Conservation (phyloP, 305 asterid genomes). For the Solanum aculeatissimum region DNA sequence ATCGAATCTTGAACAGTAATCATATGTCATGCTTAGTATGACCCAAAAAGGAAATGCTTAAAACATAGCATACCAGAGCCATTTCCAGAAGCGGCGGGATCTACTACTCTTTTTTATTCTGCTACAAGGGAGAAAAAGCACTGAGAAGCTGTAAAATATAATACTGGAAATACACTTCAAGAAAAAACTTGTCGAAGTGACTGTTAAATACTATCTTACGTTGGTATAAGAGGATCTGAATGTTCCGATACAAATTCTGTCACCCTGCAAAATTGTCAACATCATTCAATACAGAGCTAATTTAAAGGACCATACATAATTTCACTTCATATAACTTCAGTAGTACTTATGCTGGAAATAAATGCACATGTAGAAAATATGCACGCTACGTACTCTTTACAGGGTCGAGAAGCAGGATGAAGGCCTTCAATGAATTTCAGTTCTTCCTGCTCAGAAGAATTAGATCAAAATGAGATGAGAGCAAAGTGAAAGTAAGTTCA, state of each 20-base stretch:
- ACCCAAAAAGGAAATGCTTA: not conserved
- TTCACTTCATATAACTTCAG: not conserved
- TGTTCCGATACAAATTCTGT: conserved; percentile 47
- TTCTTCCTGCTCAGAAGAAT: conserved; percentile 57
- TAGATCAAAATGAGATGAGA: not conserved
- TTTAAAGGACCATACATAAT: not conserved
- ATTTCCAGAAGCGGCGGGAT: conserved; percentile 66
- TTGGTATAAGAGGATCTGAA: conserved; percentile 69
- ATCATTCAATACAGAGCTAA: not conserved
- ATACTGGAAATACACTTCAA: not conserved
- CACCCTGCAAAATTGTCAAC: conserved; percentile 37
- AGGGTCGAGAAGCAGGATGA: conserved; percentile 61
- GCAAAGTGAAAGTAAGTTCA: not conserved
- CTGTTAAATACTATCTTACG: conserved; percentile 31
- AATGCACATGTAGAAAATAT: not conserved
- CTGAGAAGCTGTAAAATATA: not conserved
- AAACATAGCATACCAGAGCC: conserved; percentile 54
- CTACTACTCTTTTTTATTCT: conserved; percentile 43
- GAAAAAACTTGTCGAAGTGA: not conserved
- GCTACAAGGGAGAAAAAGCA: not conserved
- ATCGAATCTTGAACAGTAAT: not conserved
- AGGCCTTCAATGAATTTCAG: conserved; percentile 55
- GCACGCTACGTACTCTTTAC: conserved; percentile 64
- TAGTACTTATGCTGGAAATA: not conserved
- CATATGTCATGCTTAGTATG: not conserved